phyloP scores from a whole-genome alignment of 192 early-diverging fungal species.

The Linnemannia hyalina region DNA sequence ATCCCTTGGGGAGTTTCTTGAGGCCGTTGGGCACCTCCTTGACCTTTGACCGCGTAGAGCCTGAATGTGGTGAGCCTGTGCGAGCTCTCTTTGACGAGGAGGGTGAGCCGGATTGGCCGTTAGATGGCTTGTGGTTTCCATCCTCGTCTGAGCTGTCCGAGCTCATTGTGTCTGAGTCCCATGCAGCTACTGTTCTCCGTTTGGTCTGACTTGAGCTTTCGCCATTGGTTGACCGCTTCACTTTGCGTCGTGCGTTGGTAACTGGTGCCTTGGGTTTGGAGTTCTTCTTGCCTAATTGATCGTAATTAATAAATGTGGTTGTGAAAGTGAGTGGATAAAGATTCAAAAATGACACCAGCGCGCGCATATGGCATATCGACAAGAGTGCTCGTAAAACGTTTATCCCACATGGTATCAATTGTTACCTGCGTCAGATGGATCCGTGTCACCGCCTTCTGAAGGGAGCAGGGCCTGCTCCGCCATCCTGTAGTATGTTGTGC shows the following conservation, averaged over 20 bases:
- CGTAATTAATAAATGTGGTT: background rate
- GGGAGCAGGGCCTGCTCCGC: conserved; percentile 9
- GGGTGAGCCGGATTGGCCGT: background rate
- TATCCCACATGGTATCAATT: background rate
- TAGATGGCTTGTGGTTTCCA: background rate
- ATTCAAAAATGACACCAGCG: background rate
- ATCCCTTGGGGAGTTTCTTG: conserved; percentile 36
- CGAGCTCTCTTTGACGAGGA: conserved; percentile 30
- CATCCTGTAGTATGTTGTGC: conserved; percentile 52
- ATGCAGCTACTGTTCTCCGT: conserved; percentile 10
- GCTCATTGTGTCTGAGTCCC: conserved; percentile 42
- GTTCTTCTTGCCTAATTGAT: background rate
- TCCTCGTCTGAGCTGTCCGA: conserved; percentile 39
- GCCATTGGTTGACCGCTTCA: background rate
- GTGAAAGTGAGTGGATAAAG: background rate
- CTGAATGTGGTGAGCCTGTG: conserved; percentile 29
- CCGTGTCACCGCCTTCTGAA: conserved; percentile 11
- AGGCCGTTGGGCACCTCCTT: conserved; percentile 31
- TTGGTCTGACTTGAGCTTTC: conserved; percentile 13
- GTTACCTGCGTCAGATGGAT: conserved; percentile 8
- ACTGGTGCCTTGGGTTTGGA: conserved; percentile 10
- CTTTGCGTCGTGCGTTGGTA: conserved; percentile 29
- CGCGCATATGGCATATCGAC: background rate
- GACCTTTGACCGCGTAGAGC: background rate
- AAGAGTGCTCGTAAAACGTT: background rate